phyloP scores from a whole-genome alignment of 169 alveolate species.

The Perkinsus marinus region DNA sequence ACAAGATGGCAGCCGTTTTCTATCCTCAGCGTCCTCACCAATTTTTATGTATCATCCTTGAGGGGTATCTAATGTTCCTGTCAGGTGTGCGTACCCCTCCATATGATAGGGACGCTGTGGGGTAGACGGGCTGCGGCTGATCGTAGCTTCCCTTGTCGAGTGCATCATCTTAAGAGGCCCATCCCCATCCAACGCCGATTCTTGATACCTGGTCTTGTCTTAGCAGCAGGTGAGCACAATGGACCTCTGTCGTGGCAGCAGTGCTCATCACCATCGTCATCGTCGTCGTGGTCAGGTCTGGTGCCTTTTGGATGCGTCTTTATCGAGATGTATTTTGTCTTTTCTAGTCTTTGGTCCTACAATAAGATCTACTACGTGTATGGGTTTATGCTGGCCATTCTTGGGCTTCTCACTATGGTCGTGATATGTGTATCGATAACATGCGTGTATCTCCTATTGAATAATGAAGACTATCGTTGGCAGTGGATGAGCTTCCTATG shows the following conservation, averaged over 20 bases:
- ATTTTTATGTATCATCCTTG: too few relatives aligned
- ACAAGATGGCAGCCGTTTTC: too few relatives aligned
- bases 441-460: conserved; percentile 9
- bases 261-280: too few relatives aligned
- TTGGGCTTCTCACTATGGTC: conserved; percentile 6
- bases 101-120: neutral
- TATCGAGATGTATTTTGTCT: conserved; percentile 22
- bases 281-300: neutral
- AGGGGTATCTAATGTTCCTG: too few relatives aligned
- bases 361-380: conserved; percentile 27
- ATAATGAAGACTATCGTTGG: conserved; percentile 29
- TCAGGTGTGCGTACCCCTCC: neutral
- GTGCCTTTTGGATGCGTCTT: conserved; percentile 15
- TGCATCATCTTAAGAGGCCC: neutral
- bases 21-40: neutral
- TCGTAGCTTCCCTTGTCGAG: neutral
- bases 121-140: neutral
- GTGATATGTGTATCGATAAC: conserved; percentile 15
- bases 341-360: conserved; percentile 24
- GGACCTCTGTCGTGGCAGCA: neutral
- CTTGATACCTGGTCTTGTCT: neutral
- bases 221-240: neutral
- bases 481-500: conserved; percentile 20
- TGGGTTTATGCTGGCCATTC: conserved; percentile 13
- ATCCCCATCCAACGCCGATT: neutral